These are phyloP conservation scores for Petunia hybrid DNA, from an alignment of 305 asterid genomes.

Conservation along the genomic window DNA sequence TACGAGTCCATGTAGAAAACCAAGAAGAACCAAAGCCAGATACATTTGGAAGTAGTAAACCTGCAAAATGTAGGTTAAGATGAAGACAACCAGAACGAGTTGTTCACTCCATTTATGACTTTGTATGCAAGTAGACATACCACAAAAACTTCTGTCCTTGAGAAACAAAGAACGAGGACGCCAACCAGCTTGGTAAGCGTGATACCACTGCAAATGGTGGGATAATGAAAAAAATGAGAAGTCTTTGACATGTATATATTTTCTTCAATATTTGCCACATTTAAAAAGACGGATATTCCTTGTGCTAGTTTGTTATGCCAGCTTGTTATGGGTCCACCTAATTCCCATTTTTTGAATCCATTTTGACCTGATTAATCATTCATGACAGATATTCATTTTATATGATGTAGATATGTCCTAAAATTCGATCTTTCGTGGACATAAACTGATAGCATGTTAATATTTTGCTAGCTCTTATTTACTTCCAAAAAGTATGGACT, in stretches of 20 bases:
- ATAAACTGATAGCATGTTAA: conserved; percentile 13
- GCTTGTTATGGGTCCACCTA: neutral
- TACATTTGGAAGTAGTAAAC: conserved; percentile 97
- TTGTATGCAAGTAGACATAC: conserved; percentile 44
- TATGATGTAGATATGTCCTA: conserved; percentile 10
- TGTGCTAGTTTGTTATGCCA: conserved; percentile 14
- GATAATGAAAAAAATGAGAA: conserved; percentile 21
- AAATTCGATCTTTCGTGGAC: neutral
- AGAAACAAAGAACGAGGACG: conserved; percentile 87
- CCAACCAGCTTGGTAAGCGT: conserved; percentile 98
- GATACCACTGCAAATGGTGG: conserved; percentile 76
- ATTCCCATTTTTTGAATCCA: neutral
- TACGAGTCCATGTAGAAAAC: conserved; percentile 88
- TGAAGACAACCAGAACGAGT: neutral
- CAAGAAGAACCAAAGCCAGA: conserved; percentile 88
- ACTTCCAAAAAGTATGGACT: neutral
- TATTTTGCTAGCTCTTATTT: neutral
- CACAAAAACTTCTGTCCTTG: conserved; percentile 96
- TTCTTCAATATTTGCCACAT: conserved; percentile 25
- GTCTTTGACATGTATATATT: conserved; percentile 30
- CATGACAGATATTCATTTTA: conserved; percentile 14
- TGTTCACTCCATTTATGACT: neutral
- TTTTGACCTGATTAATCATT: conserved; percentile 1
- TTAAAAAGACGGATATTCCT: neutral
- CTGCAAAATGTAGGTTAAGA: conserved; percentile 50